Percentiles rank a stretch among this genome's conserved stretches.
phyloP scores from a whole-genome alignment of 202 grass and related monocot genomes.

The Dendrocalamus latiflorus region DNA sequence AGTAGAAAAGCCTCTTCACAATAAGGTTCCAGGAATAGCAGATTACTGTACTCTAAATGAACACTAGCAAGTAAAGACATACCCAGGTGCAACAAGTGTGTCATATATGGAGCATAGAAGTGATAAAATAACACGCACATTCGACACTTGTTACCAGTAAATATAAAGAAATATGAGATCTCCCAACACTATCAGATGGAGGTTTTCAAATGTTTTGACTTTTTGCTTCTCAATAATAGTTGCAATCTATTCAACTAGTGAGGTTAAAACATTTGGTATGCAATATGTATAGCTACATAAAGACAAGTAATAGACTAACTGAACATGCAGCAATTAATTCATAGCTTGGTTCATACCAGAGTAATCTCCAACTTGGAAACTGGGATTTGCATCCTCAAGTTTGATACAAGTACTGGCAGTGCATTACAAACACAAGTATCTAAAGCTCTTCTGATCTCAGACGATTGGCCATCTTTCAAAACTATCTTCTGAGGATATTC shows the following conservation, averaged over 20 bases:
- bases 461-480: constrained; percentile 58
- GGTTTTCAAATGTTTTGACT: not conserved
- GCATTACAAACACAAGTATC: constrained; percentile 64
- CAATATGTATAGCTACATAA: not conserved
- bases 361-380: constrained; percentile 78
- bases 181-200: not conserved
- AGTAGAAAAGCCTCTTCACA: not conserved
- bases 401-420: constrained; percentile 48
- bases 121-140: not conserved
- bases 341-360: constrained; percentile 46
- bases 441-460: constrained; percentile 75
- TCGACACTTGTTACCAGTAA: not conserved
- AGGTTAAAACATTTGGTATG: not conserved
- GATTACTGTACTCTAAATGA: not conserved
- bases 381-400: constrained; percentile 54
- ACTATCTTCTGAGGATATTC: constrained; percentile 62
- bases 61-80: not conserved
- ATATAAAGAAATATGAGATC: not conserved
- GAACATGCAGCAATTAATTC: constrained; percentile 1
- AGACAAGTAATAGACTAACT: not conserved
- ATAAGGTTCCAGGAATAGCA: not conserved
- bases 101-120: not conserved
- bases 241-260: not conserved
- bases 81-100: not conserved
- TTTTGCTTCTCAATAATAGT: not conserved